phyloP scores from a whole-genome alignment of 305 asterid species.

The Withania somnifera region DNA sequence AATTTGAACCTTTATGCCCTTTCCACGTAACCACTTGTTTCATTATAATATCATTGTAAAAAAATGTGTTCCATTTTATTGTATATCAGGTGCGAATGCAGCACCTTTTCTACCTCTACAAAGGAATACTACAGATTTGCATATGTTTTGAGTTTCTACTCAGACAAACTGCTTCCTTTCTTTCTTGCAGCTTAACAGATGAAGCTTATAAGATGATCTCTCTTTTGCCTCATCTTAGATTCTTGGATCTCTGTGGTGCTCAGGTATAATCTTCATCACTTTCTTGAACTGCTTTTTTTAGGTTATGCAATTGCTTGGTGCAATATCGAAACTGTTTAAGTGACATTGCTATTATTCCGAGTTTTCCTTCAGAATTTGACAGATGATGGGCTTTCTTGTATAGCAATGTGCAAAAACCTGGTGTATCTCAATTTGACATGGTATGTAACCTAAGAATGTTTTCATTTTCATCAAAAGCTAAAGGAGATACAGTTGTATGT shows the following conservation, averaged over 20 bases:
- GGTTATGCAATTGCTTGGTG: neutral
- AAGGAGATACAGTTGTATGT: neutral
- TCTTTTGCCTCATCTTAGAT: conserved; percentile 45
- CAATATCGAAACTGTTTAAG: neutral
- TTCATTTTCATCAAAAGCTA: neutral
- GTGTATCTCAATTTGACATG: conserved; percentile 67
- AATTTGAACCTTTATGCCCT: conserved; percentile 92
- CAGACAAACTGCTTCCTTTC: conserved; percentile 1
- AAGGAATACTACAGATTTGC: neutral
- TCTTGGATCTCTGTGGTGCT: conserved; percentile 91
- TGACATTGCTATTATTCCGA: conserved; percentile 9
- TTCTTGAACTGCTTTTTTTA: neutral
- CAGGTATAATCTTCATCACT: conserved; percentile 45
- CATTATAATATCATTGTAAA: neutral
- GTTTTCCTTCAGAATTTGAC: conserved; percentile 59
- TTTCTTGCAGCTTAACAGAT: conserved; percentile 67
- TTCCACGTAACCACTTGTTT: conserved; percentile 44
- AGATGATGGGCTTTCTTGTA: conserved; percentile 68
- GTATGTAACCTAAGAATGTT: conserved; percentile 25
- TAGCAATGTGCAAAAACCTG: conserved; percentile 69
- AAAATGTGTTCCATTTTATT: neutral
- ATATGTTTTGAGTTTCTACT: neutral
- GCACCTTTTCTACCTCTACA: neutral
- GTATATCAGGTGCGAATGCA: neutral
- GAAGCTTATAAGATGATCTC: conserved; percentile 64